Evolutionary conservation across 2,329 filamentous ascomycete genomes (phyloP).

Genomic region (Xylariaceae sp.): DNA sequence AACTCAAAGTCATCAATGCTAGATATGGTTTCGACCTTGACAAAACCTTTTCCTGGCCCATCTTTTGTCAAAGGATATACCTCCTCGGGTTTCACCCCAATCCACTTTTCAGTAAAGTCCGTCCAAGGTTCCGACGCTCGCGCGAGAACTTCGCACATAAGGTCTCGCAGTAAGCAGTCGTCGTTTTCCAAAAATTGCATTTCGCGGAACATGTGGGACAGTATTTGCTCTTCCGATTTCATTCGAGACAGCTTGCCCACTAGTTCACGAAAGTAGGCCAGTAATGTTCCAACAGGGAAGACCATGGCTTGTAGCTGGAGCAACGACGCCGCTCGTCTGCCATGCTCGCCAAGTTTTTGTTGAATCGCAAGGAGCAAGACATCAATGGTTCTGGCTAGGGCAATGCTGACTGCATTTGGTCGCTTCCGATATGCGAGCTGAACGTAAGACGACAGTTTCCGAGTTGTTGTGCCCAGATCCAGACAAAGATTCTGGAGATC

Average conservation of each 20-base stretch:
- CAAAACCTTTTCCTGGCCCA: conserved; percentile 52
- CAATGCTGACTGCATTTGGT: conserved; percentile 45
- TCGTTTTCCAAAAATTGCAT: conserved; percentile 62
- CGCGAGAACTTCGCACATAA: conserved; percentile 64
- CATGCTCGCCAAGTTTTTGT: conserved; percentile 43
- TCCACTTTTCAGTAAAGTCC: conserved; percentile 67
- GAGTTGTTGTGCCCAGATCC: conserved; percentile 44
- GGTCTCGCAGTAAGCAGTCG: conserved; percentile 55
- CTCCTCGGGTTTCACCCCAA: conserved; percentile 61
- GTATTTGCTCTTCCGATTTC: conserved; percentile 55
- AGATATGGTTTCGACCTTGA: conserved; percentile 52
- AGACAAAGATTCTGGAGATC: conserved; percentile 46
- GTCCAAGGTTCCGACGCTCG: conserved; percentile 64
- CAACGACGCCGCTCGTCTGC: conserved; percentile 42
- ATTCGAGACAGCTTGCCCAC: conserved; percentile 43
- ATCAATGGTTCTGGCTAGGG: conserved; percentile 48
- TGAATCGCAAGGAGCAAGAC: conserved; percentile 48
- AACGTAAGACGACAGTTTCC: conserved; percentile 44
- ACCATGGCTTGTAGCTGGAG: conserved; percentile 51
- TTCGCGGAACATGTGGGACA: conserved; percentile 59
- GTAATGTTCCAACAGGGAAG: conserved; percentile 42
- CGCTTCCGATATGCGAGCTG: conserved; percentile 42
- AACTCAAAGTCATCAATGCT: conserved; percentile 57
- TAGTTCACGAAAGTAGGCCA: conserved; percentile 50
- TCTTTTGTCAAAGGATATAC: conserved; percentile 51